Conservation (phyloP, 1,284 basidiomycete species). For the Irpex sp. region DNA sequence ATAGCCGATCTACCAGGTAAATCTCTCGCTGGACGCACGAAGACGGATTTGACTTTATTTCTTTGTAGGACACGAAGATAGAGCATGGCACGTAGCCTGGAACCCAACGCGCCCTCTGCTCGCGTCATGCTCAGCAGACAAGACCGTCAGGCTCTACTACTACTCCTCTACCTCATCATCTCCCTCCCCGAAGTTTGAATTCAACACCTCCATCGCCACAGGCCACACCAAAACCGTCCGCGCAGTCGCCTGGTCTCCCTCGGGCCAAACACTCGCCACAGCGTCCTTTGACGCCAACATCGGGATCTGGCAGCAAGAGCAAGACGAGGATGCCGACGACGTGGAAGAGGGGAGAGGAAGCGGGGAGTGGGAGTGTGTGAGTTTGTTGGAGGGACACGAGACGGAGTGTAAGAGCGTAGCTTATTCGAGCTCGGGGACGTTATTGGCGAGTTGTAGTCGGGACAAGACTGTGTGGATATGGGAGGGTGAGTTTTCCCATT, state of each 20-base stretch:
- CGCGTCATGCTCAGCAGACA: conserved; percentile 94
- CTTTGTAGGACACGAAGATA: conserved; percentile 72
- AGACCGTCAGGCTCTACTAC: conserved; percentile 82
- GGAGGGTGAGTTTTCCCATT: conserved; percentile 67
- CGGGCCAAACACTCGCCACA: conserved; percentile 86
- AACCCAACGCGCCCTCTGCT: conserved; percentile 82
- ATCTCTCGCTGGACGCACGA: background rate
- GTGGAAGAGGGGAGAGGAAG: conserved; percentile 39
- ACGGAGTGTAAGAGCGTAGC: conserved; percentile 96
- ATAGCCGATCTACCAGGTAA: conserved; percentile 30
- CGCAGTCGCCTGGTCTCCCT: conserved; percentile 86
- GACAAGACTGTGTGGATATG: conserved; percentile 99
- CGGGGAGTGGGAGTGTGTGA: conserved; percentile 84
- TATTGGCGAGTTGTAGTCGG: conserved; percentile 90
- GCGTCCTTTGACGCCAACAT: conserved; percentile 95
- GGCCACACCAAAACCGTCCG: conserved; percentile 93
- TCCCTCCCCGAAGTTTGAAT: conserved; percentile 43
- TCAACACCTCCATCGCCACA: conserved; percentile 67
- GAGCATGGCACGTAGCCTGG: conserved; percentile 91
- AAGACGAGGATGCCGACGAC: conserved; percentile 35
- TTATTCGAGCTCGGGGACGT: conserved; percentile 76
- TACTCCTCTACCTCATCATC: conserved; percentile 42
- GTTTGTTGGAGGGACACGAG: conserved; percentile 92
- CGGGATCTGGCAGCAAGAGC: conserved; percentile 84
- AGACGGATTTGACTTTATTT: background rate